These are phyloP conservation scores for Penicillium thymicola DNA, from an alignment of 2,329 filamentous ascomycete genomes.

Conservation along the genomic window DNA sequence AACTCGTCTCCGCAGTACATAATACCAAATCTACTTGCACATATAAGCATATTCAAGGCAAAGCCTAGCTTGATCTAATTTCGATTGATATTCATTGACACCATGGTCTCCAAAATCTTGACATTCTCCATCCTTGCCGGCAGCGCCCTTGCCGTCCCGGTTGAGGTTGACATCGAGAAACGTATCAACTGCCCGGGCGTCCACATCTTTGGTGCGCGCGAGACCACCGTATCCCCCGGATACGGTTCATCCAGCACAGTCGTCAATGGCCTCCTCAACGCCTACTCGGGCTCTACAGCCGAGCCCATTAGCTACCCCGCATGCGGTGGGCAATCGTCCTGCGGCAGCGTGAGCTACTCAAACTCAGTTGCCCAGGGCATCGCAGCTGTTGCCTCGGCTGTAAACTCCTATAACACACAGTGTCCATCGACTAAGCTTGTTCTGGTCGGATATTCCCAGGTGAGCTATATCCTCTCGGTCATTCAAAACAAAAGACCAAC, in stretches of 20 bases:
- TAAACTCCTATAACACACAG: conserved; percentile 56
- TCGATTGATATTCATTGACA: neutral
- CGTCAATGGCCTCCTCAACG: conserved; percentile 49
- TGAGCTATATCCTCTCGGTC: conserved; percentile 24
- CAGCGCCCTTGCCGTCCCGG: conserved; percentile 7
- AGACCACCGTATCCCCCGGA: conserved; percentile 49
- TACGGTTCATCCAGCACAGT: conserved; percentile 52
- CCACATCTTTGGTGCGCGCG: conserved; percentile 52
- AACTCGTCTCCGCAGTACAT: too few species aligned
- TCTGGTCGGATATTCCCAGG: conserved; percentile 62
- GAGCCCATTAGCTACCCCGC: conserved; percentile 60
- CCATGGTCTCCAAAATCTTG: conserved; percentile 10
- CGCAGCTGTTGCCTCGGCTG: conserved; percentile 56
- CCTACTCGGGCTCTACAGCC: conserved; percentile 51
- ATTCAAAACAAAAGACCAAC: neutral
- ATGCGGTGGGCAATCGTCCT: conserved; percentile 58
- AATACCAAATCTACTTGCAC: neutral
- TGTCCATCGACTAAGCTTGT: conserved; percentile 59
- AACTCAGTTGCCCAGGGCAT: conserved; percentile 59
- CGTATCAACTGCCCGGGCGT: conserved; percentile 42
- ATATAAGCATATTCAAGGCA: neutral
- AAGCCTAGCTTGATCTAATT: neutral
- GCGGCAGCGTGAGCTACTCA: conserved; percentile 59
- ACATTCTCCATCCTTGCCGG: conserved; percentile 4
- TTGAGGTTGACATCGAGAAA: conserved; percentile 11